Base-by-base conservation (phyloP, 2,329 filamentous ascomycete species). In the Trichoderma simmonsii region DNA sequence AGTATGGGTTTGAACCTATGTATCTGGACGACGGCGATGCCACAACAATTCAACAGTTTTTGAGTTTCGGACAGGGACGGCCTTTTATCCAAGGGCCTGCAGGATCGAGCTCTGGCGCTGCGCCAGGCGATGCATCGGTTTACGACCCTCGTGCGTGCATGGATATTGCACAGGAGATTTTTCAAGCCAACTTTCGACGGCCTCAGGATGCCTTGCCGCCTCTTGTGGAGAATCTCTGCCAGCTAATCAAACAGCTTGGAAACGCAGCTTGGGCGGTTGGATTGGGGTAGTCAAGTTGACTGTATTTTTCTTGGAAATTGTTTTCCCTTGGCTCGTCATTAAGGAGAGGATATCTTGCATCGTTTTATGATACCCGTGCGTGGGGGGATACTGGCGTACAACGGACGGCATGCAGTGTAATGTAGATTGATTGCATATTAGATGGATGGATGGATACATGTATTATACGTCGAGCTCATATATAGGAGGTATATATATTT, bases 211-310 rank as follows among this genome's bases (percentile, higher is more conserved):
- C 80, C 8, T 75, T 85, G 72, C 88, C 91, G 14, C 87, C 90
- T 0, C 84, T 93, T 59, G 90, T 92, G 1, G 90, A 92, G 75
- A 93, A 92, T 73, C 78, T 93, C 62, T 86, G 89, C 60, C 85
- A 89, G 60, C 80, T 93, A 75, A 86, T 93, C 76, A 86, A 86
- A 73, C 89, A 90, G 74, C 79, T 92, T 67, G 86, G 87, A 4
- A 83, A 84, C 75, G 86, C 86, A 4, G 85, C 86, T 3, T 81
- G 80, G 80, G 79, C 78, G 15, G 80, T 81, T 15, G 80, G 81
- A 6, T 48, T 82, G 61, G 77, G 79, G 15, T 81, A 64, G 74
- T 2, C 2, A 24, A 21, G 2, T 21, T 2, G 11, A 26, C 24
- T 36, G 24, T 51, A 18, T 24, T 26, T 56, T 18, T 54, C 15